These are phyloP conservation scores for Scutellaria barbata DNA, from an alignment of 257 asterid species.

Conservation along the genomic window DNA sequence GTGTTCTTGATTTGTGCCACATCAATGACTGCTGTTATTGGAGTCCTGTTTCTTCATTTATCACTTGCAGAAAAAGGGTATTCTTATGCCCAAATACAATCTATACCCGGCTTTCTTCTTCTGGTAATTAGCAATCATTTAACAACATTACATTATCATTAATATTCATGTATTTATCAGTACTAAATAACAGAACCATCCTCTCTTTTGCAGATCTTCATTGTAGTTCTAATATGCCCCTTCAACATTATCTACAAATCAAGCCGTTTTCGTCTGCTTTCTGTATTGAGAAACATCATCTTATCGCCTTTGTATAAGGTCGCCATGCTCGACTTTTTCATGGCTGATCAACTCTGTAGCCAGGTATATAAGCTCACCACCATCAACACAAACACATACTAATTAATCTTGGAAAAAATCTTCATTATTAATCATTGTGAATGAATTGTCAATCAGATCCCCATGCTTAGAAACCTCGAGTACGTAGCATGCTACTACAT, in stretches of 20 bases:
- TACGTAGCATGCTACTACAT: slow-evolving; percentile 84
- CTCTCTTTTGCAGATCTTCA: slow-evolving; percentile 51
- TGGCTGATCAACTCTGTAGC: slow-evolving; percentile 99
- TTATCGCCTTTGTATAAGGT: slow-evolving; percentile 88
- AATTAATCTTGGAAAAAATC: background rate
- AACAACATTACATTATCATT: background rate
- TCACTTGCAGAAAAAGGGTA: slow-evolving; percentile 74
- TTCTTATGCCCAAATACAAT: slow-evolving; percentile 62
- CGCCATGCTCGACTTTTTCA: slow-evolving; percentile 89
- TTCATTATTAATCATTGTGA: background rate
- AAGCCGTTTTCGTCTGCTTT: slow-evolving; percentile 73
- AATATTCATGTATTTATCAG: background rate
- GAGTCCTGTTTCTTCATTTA: slow-evolving; percentile 74
- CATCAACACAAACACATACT: background rate
- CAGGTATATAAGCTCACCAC: slow-evolving; percentile 53
- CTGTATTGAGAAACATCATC: slow-evolving; percentile 67
- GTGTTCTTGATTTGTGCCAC: slow-evolving; percentile 83
- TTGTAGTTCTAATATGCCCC: slow-evolving; percentile 67
- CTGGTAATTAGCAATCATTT: slow-evolving; percentile 49
- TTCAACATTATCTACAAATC: slow-evolving; percentile 81
- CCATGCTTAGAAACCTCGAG: slow-evolving; percentile 78
- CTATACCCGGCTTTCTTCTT: slow-evolving; percentile 76
- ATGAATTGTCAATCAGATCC: slow-evolving; percentile 53
- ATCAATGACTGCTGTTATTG: slow-evolving; percentile 81
- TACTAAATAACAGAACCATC: no score